phyloP scores from a whole-genome alignment of 495 filamentous ascomycete genomes.

The Jackrogersella minutella region DNA sequence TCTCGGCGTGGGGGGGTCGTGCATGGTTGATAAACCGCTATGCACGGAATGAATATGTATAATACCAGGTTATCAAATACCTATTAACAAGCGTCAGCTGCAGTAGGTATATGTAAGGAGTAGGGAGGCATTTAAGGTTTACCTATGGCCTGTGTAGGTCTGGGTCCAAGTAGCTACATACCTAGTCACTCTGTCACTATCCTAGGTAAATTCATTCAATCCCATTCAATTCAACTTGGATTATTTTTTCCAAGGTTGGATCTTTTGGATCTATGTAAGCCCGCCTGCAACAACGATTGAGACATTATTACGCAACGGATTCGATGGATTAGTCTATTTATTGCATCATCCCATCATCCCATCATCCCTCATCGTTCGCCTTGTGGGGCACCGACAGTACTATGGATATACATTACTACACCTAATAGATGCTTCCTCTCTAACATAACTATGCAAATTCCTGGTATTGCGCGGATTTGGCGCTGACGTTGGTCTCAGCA shows the following conservation, averaged over 20 bases:
- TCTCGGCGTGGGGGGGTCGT: not conserved
- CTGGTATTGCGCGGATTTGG: not conserved
- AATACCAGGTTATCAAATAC: too few species aligned
- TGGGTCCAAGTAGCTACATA: not conserved
- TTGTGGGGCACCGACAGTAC: constrained; percentile 1
- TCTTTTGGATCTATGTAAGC: too few species aligned
- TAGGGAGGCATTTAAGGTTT: not conserved
- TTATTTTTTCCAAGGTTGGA: too few species aligned
- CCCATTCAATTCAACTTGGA: not conserved
- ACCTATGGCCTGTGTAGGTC: not conserved
- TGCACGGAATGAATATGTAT: not conserved
- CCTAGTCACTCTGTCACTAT: too few species aligned
- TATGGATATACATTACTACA: not conserved
- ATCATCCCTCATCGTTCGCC: constrained; percentile 1
- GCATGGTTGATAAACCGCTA: constrained; percentile 4
- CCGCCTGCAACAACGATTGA: constrained; percentile 9
- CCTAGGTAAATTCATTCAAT: too few species aligned
- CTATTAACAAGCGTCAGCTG: too few species aligned
- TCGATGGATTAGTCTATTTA: constrained; percentile 37
- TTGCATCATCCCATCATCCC: constrained; percentile 31
- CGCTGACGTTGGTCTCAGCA: constrained; percentile 4
- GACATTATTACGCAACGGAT: constrained; percentile 36
- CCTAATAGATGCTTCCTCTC: not conserved
- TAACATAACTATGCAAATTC: not conserved
- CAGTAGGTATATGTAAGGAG: not conserved